phyloP scores from a whole-genome alignment of 139 green algal species.

The Desmodesmus armatus region DNA sequence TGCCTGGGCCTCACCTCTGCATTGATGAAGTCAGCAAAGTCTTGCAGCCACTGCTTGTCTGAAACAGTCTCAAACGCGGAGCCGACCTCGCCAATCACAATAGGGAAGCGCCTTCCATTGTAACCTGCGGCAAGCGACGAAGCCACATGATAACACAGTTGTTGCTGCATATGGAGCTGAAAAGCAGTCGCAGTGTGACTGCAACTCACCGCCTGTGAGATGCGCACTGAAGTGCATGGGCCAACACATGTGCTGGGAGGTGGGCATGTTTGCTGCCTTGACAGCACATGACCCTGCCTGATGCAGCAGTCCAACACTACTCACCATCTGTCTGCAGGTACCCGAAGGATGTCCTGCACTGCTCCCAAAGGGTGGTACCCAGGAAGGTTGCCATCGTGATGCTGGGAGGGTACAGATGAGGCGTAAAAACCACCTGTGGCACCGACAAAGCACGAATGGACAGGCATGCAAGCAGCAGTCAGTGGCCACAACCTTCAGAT shows the following conservation, averaged over 20 bases:
- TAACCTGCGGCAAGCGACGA: too few species aligned
- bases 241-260: too few species aligned
- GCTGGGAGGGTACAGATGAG: constrained; percentile 44
- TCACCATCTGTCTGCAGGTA: constrained; percentile 45
- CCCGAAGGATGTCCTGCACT: constrained; percentile 34
- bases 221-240: too few species aligned
- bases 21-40: constrained; percentile 51
- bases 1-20: constrained; percentile 18
- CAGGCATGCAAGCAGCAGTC: too few species aligned
- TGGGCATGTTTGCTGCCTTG: not conserved
- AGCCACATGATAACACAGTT: too few species aligned
- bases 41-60: constrained; percentile 49
- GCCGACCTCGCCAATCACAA: constrained; percentile 41
- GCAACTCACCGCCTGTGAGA: too few species aligned
- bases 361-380: constrained; percentile 41
- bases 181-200: too few species aligned
- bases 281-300: too few species aligned
- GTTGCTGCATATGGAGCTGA: too few species aligned
- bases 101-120: constrained; percentile 36
- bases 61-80: constrained; percentile 38
- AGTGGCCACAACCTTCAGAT: too few species aligned
- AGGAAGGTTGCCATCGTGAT: constrained; percentile 49
- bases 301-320: too few species aligned
- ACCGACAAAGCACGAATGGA: too few species aligned
- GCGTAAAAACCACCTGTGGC: constrained; percentile 31